phyloP scores from a whole-genome alignment of 1,284 basidiomycete genomes.

The Bjerkandera adusta region DNA sequence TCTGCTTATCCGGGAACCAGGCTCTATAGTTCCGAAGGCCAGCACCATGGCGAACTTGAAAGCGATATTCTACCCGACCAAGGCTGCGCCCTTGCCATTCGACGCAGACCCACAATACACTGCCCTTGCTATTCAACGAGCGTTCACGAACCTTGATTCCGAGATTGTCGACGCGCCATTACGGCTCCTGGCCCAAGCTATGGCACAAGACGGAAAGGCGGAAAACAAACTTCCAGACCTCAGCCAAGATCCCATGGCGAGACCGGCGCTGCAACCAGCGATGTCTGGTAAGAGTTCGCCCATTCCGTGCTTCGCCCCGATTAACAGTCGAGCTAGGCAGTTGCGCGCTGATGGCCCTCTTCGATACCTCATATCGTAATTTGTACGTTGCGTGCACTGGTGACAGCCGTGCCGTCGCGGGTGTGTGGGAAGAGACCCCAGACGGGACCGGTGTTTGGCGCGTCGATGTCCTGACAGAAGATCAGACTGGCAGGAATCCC shows the following conservation, averaged over 20 bases:
- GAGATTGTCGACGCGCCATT: conserved; percentile 81
- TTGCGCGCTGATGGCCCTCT: conserved; percentile 82
- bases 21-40: conserved; percentile 23
- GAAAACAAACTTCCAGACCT: conserved; percentile 65
- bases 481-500: conserved; percentile 93
- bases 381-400: conserved; percentile 92
- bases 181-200: conserved; percentile 60
- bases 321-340: conserved; percentile 51
- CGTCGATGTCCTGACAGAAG: conserved; percentile 90
- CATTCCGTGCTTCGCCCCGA: too few species aligned
- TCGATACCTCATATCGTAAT: conserved; percentile 81
- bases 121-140: conserved; percentile 70
- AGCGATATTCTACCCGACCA: conserved; percentile 39
- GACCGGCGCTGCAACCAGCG: conserved; percentile 76
- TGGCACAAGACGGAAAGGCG: conserved; percentile 44
- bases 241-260: conserved; percentile 65
- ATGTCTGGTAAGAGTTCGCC: conserved; percentile 53
- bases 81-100: conserved; percentile 27
- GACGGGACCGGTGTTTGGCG: conserved; percentile 73
- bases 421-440: conserved; percentile 75
- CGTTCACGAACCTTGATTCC: conserved; percentile 77
- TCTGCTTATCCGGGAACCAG: conserved; percentile 42
- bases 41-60: conserved; percentile 40
- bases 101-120: conserved; percentile 64
- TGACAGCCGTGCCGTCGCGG: conserved; percentile 94